Conservation (phyloP, 192 early-diverging fungal species). For the Dissophora globulifera region DNA sequence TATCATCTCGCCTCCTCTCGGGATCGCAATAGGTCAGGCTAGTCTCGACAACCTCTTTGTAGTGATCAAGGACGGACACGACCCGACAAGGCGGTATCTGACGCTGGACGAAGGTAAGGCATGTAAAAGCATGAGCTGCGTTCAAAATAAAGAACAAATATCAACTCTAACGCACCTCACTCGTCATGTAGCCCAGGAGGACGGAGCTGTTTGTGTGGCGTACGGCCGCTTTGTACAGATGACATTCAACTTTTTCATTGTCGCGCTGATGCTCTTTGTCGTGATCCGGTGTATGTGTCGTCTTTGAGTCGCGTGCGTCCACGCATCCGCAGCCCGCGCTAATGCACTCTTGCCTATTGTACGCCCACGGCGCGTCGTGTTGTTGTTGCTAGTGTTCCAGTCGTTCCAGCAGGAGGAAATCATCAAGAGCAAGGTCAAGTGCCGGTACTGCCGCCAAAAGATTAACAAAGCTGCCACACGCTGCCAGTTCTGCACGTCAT, state of each 20-base stretch:
- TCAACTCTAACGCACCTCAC: neutral
- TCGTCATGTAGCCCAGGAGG: constrained; percentile 19
- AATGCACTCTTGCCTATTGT: too few relatives aligned
- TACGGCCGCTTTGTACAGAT: constrained; percentile 40
- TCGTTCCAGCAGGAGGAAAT: constrained; percentile 47
- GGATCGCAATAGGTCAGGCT: constrained; percentile 28
- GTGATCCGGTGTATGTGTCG: constrained; percentile 24
- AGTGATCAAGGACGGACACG: constrained; percentile 37
- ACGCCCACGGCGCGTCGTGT: too few relatives aligned
- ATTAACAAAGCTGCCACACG: constrained; percentile 43
- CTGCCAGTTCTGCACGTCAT: constrained; percentile 47
- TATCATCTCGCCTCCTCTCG: constrained; percentile 39
- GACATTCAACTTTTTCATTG: constrained; percentile 39
- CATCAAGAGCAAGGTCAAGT: constrained; percentile 49
- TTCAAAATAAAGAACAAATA: too few relatives aligned
- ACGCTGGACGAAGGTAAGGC: constrained; percentile 44
- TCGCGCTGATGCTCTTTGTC: constrained; percentile 25
- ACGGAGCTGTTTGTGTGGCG: constrained; percentile 43
- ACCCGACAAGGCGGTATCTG: constrained; percentile 14
- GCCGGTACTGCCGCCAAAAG: constrained; percentile 46
- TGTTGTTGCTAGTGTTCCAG: constrained; percentile 27
- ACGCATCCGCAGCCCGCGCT: too few relatives aligned
- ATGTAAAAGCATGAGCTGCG: too few relatives aligned
- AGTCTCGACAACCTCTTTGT: constrained; percentile 43
- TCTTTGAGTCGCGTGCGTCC: too few relatives aligned